Conservation (phyloP, 2,329 filamentous ascomycete species). For the Monilinia laxa region DNA sequence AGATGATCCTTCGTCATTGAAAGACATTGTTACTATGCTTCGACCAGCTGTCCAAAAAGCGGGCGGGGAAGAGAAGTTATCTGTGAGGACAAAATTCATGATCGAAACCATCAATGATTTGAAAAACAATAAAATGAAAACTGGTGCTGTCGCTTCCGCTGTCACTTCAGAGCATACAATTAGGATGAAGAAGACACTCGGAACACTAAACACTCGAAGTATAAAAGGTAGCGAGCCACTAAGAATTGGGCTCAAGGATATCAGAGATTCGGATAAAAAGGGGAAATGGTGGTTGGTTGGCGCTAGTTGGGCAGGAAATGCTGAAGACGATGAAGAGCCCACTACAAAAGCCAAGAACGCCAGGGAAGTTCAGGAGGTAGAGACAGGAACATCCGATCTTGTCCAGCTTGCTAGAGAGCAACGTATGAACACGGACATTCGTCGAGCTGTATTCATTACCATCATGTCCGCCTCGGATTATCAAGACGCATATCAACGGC, state of each 20-base stretch:
- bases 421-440: constrained; percentile 42
- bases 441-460: constrained; percentile 79
- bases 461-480: constrained; percentile 83
- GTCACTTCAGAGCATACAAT: constrained; percentile 79
- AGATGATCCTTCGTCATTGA: constrained; percentile 84
- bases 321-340: constrained; percentile 36
- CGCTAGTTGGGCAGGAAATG: constrained; percentile 72
- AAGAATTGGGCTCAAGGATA: constrained; percentile 76
- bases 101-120: constrained; percentile 93
- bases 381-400: constrained; percentile 39
- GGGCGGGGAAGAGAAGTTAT: constrained; percentile 70
- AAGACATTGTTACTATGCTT: constrained; percentile 81
- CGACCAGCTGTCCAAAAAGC: constrained; percentile 67
- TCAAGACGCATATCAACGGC: constrained; percentile 76
- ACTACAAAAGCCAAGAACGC: not conserved
- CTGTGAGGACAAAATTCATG: constrained; percentile 93
- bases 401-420: constrained; percentile 41
- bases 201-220: constrained; percentile 67
- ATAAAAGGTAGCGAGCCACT: constrained; percentile 78
- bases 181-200: constrained; percentile 85
- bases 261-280: constrained; percentile 77
- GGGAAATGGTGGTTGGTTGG: constrained; percentile 99
- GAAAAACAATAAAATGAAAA: constrained; percentile 90
- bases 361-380: constrained; percentile 38
- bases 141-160: constrained; percentile 66